These are phyloP conservation scores for Leccinum boreale DNA, from an alignment of 768 basidiomycete species.

Conservation along the genomic window DNA sequence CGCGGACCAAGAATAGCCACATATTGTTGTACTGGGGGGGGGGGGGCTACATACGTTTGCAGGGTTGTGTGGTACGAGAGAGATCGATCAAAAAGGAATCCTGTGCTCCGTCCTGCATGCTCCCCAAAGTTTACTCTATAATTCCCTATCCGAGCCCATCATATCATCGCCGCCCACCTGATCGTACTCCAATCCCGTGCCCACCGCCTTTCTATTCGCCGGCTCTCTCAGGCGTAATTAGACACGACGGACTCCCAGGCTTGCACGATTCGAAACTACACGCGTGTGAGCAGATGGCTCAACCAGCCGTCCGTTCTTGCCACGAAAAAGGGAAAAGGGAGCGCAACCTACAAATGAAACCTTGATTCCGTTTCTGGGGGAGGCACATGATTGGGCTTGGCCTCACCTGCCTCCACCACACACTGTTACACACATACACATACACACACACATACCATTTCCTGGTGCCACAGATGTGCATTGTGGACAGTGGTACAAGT, in stretches of 20 bases:
- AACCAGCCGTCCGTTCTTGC: neutral
- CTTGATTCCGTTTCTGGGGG: conserved; percentile 16
- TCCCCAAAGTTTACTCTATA: neutral
- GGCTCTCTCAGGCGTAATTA: conserved; percentile 19
- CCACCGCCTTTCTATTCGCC: neutral
- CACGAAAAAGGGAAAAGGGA: neutral
- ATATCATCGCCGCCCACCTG: neutral
- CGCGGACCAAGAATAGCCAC: conserved; percentile 5
- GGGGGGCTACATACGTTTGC: neutral
- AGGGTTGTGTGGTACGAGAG: neutral
- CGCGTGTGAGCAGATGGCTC: conserved; percentile 22
- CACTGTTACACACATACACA: too few species aligned
- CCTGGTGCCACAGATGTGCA: neutral
- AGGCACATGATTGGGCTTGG: neutral
- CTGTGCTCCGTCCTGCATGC: neutral
- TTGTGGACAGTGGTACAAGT: conserved; percentile 5
- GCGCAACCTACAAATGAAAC: conserved; percentile 13
- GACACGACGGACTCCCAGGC: conserved; percentile 22
- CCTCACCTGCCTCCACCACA: conserved; percentile 1
- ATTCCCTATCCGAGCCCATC: conserved; percentile 2
- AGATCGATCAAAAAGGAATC: conserved; percentile 2
- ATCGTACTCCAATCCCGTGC: neutral
- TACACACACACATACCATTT: neutral
- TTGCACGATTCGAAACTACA: conserved; percentile 2
- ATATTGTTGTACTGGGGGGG: neutral